These are phyloP conservation scores for sunflower (Helianthus annuus) DNA, from an alignment of 129 eudicot species.

Conservation along the genomic window DNA sequence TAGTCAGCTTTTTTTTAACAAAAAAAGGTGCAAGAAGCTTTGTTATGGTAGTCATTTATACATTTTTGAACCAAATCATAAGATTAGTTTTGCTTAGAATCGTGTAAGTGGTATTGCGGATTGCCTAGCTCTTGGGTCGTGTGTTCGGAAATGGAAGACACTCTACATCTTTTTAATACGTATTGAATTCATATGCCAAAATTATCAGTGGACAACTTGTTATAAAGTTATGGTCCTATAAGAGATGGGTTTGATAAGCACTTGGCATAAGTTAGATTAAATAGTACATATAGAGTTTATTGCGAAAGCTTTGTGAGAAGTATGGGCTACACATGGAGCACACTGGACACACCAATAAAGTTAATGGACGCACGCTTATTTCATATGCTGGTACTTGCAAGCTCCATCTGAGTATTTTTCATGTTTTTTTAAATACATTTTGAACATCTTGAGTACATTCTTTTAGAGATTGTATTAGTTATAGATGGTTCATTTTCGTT, in stretches of 20 bases:
- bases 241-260: constrained; percentile 2
- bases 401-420: constrained; percentile 15
- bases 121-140: neutral
- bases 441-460: neutral
- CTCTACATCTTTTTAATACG: neutral
- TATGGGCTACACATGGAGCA: constrained; percentile 8
- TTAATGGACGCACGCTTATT: neutral
- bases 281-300: neutral
- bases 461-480: neutral
- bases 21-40: no score
- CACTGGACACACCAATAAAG: neutral
- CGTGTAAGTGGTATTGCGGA: neutral
- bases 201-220: neutral
- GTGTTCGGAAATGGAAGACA: neutral
- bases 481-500: neutral
- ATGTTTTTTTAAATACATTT: neutral
- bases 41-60: neutral
- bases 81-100: neutral
- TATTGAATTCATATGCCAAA: neutral
- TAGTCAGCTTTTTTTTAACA: no score
- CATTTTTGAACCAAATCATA: neutral
- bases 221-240: constrained; percentile 9
- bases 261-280: constrained; percentile 1
- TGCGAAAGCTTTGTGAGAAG: neutral
- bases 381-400: constrained; percentile 11